Conservation (phyloP, 495 filamentous ascomycete genomes). For the Neurospora tetrasperma region DNA sequence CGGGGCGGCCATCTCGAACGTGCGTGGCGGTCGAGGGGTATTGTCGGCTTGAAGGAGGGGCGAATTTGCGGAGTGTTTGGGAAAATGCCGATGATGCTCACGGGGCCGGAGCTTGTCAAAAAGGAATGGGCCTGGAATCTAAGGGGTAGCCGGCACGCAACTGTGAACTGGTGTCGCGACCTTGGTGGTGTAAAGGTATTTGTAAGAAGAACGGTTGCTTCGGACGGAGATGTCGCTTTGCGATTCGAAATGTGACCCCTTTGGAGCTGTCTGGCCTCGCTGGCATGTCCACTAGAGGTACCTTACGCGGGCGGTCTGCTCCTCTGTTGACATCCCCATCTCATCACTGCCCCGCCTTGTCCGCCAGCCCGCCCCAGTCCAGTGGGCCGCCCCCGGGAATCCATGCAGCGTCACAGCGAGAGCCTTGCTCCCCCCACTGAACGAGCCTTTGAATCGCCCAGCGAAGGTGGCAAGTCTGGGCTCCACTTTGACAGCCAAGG, state of each 20-base stretch:
- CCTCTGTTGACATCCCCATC: neutral
- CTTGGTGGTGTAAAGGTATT: neutral
- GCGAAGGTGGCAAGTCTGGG: neutral
- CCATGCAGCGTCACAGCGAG: neutral
- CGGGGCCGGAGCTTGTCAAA: neutral
- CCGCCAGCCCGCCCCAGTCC: neutral
- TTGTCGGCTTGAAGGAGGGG: neutral
- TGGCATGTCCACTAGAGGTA: neutral
- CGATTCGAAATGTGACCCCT: neutral
- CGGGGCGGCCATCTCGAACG: conserved; percentile 58
- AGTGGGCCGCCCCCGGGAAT: neutral
- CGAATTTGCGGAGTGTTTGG: neutral
- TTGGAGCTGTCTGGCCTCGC: neutral
- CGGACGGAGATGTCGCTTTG: neutral
- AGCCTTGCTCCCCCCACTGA: neutral
- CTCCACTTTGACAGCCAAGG: conserved; percentile 5
- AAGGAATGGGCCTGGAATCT: neutral
- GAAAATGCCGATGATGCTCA: neutral
- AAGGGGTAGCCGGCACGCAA: neutral
- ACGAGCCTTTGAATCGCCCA: neutral
- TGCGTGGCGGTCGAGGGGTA: neutral
- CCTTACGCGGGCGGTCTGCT: neutral
- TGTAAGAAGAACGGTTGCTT: neutral
- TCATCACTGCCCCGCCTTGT: neutral
- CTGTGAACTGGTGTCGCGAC: neutral